These are phyloP conservation scores for Melastoma malabathricum DNA, from an alignment of 345 rosid genomes.

Conservation along the genomic window DNA sequence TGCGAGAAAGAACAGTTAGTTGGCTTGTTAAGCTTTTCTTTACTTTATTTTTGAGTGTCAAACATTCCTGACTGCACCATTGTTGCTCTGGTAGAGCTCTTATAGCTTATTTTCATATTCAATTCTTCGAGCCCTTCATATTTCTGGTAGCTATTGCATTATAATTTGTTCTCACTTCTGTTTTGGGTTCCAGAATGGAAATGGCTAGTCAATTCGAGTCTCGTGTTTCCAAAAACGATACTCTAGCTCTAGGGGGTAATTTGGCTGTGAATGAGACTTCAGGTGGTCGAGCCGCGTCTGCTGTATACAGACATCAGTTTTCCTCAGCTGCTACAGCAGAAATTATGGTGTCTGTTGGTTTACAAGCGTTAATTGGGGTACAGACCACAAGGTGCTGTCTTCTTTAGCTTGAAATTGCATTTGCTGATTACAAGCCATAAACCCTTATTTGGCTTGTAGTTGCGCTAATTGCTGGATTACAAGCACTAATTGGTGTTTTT, in stretches of 20 bases:
- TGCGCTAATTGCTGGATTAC: too few relatives aligned
- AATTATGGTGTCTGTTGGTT: slow-evolving; percentile 64
- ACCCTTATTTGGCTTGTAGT: too few relatives aligned
- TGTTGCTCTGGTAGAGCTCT: too few relatives aligned
- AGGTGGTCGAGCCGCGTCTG: slow-evolving; percentile 65
- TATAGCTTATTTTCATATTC: too few relatives aligned
- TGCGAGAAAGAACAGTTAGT: too few relatives aligned
- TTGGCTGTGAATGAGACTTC: slow-evolving; percentile 54
- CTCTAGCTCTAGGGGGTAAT: slow-evolving; percentile 61
- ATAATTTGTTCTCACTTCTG: slow-evolving; percentile 7
- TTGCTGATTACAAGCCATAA: neutral
- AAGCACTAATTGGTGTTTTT: neutral
- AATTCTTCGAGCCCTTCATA: too few relatives aligned
- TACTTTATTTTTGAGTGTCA: too few relatives aligned
- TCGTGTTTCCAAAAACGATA: slow-evolving; percentile 59
- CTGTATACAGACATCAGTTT: slow-evolving; percentile 50
- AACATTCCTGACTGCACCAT: too few relatives aligned
- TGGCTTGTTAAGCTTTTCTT: too few relatives aligned
- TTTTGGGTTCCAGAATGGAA: slow-evolving; percentile 52
- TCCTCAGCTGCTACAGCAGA: slow-evolving; percentile 73
- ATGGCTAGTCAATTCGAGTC: slow-evolving; percentile 78
- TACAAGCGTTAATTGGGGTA: slow-evolving; percentile 58
- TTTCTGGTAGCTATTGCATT: neutral
- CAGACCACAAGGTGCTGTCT: slow-evolving; percentile 64
- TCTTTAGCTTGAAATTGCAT: slow-evolving; percentile 1